phyloP scores from a whole-genome alignment of 2,329 filamentous ascomycete species.

The Stagonosporopsis chrysanthemi region DNA sequence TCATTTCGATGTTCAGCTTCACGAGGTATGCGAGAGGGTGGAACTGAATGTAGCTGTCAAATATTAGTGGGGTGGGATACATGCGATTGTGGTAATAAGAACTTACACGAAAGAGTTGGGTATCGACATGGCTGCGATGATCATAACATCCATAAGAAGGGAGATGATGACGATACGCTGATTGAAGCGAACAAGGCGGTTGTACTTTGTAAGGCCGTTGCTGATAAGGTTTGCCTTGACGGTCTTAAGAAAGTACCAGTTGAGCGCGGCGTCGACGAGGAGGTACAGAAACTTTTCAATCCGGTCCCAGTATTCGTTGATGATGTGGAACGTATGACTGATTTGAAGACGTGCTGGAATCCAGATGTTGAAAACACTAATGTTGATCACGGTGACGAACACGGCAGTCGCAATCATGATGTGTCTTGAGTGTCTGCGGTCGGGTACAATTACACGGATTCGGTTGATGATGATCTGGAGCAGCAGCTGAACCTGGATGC shows the following conservation, averaged over 20 bases:
- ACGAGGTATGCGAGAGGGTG: slow-evolving; percentile 59
- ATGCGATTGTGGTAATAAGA: background rate
- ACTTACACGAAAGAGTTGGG: slow-evolving; percentile 56
- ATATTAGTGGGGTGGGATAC: slow-evolving; percentile 1
- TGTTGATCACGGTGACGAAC: slow-evolving; percentile 49
- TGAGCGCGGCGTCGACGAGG: slow-evolving; percentile 47
- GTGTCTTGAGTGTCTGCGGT: slow-evolving; percentile 38
- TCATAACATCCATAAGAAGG: slow-evolving; percentile 59
- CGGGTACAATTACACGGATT: slow-evolving; percentile 47
- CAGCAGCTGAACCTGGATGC: slow-evolving; percentile 49
- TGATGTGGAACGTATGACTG: slow-evolving; percentile 36
- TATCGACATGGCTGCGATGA: slow-evolving; percentile 58
- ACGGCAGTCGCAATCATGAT: slow-evolving; percentile 50
- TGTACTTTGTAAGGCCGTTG: slow-evolving; percentile 61
- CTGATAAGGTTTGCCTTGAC: slow-evolving; percentile 58
- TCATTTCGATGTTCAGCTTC: slow-evolving; percentile 62
- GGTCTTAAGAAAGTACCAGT: slow-evolving; percentile 52
- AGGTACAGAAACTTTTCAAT: slow-evolving; percentile 50
- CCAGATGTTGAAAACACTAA: slow-evolving; percentile 51
- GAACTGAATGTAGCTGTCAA: slow-evolving; percentile 56
- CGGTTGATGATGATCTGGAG: slow-evolving; percentile 54
- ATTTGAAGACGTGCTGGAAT: slow-evolving; percentile 50
- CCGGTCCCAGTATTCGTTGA: slow-evolving; percentile 52
- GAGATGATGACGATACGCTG: slow-evolving; percentile 59
- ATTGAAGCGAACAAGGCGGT: slow-evolving; percentile 60